These are phyloP conservation scores for Priceomyces haplophilus DNA, from an alignment of 805 yeast genomes.

Conservation along the genomic window DNA sequence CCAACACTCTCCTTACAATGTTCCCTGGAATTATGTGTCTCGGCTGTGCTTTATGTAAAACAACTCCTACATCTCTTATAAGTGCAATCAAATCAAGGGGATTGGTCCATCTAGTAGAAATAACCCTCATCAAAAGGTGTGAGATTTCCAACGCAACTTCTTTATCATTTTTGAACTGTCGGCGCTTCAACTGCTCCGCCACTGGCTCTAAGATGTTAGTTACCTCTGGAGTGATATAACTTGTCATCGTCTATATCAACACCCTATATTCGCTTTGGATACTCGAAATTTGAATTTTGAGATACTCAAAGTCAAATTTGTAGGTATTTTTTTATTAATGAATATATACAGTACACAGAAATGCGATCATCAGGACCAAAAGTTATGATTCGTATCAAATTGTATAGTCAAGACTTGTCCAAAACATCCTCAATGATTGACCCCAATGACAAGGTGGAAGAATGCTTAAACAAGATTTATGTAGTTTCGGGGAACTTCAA, in stretches of 20 bases:
- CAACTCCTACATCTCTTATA: constrained; percentile 69
- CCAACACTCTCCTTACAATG: constrained; percentile 83
- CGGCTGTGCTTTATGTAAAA: constrained; percentile 78
- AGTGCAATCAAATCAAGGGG: constrained; percentile 69
- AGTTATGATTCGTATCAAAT: no score
- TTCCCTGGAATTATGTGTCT: constrained; percentile 87
- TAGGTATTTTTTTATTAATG: neutral
- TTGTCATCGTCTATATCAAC: neutral
- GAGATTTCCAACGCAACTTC: constrained; percentile 84
- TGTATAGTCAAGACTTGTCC: no score
- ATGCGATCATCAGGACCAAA: no score
- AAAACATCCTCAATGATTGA: constrained; percentile 12
- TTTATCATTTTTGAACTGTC: constrained; percentile 79
- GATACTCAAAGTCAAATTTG: neutral
- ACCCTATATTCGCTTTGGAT: neutral
- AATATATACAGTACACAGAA: neutral
- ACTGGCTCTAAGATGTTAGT: constrained; percentile 36
- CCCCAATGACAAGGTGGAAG: constrained; percentile 19
- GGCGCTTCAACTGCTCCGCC: constrained; percentile 63
- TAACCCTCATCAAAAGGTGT: constrained; percentile 80
- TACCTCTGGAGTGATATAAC: constrained; percentile 28
- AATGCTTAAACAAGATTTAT: constrained; percentile 25
- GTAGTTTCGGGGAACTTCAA: constrained; percentile 29
- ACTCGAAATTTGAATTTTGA: neutral
- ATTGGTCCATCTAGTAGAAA: constrained; percentile 83